A percentile compares a stretch with the other conserved stretches of the same genome.
These are phyloP conservation scores for Yamadazyma jaroonii DNA, from an alignment of 1,139 yeast species.

Conservation along the genomic window DNA sequence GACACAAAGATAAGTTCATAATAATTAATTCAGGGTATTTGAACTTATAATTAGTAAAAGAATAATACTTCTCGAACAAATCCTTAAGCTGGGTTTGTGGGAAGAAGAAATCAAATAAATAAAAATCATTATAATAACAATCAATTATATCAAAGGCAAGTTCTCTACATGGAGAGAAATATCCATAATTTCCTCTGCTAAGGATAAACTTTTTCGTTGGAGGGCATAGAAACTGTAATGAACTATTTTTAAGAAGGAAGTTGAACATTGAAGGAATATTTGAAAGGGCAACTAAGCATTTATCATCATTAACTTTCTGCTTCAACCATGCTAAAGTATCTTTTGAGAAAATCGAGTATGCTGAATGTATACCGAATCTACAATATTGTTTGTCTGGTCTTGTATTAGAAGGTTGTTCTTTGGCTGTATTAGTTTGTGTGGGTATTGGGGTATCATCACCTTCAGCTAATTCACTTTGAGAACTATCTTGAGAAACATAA, in stretches of 20 bases:
- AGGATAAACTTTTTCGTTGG: constrained; percentile 22
- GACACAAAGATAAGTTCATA: constrained; percentile 25
- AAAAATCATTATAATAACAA: constrained; percentile 18
- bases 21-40: constrained; percentile 29
- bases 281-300: constrained; percentile 28
- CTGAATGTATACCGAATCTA: constrained; percentile 36
- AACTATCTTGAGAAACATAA: not conserved
- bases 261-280: constrained; percentile 29
- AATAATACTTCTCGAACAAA: constrained; percentile 23
- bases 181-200: constrained; percentile 19
- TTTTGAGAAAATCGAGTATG: constrained; percentile 32
- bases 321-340: constrained; percentile 33
- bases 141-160: constrained; percentile 26
- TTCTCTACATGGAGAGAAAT: constrained; percentile 27
- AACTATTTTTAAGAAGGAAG: constrained; percentile 17
- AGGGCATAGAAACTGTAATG: constrained; percentile 32
- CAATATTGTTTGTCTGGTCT: too few relatives aligned
- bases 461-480: not conserved
- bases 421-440: not conserved
- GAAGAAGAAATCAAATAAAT: constrained; percentile 13
- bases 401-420: constrained; percentile 1
- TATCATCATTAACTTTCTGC: constrained; percentile 22
- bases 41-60: constrained; percentile 12
- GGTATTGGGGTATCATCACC: not conserved
- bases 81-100: constrained; percentile 16